Evolutionary conservation across 2,329 filamentous ascomycete species (phyloP).

Genomic region (Alternaria tenuissima): DNA sequence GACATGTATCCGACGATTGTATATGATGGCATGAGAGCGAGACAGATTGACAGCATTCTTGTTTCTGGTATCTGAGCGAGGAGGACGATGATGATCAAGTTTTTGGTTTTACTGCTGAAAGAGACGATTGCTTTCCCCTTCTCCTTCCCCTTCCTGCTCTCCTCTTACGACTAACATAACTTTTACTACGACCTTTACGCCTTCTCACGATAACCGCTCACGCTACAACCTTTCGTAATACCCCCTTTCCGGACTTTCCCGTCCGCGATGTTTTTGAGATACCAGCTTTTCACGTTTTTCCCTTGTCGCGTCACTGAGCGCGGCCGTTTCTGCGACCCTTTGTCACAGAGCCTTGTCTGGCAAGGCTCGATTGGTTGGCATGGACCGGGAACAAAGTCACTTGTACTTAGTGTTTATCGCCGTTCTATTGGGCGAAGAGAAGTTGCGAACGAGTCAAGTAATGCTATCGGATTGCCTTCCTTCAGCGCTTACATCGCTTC

Average conservation of each 20-base stretch:
- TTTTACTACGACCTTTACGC: constrained; percentile 4
- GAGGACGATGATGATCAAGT: constrained; percentile 6
- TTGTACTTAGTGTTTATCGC: constrained; percentile 13
- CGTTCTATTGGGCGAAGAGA: constrained; percentile 18
- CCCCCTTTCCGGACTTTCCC: constrained; percentile 13
- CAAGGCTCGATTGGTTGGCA: constrained; percentile 17
- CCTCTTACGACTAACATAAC: constrained; percentile 7
- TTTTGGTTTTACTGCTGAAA: constrained; percentile 23
- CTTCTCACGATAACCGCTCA: constrained; percentile 3
- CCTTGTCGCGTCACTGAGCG: constrained; percentile 5
- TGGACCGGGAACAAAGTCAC: constrained; percentile 6
- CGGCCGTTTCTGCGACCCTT: constrained; percentile 19
- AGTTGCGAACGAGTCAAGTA: constrained; percentile 12
- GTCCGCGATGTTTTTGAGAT: constrained; percentile 17
- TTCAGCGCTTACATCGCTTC: constrained; percentile 24
- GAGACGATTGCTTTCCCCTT: constrained; percentile 20
- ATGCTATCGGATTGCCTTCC: constrained; percentile 18
- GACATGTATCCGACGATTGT: constrained; percentile 34
- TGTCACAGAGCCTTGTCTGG: constrained; percentile 15
- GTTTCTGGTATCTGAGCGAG: constrained; percentile 1
- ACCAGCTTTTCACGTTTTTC: constrained; percentile 14
- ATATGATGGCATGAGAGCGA: constrained; percentile 24
- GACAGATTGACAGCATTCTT: constrained; percentile 12
- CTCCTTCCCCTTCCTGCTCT: constrained; percentile 1
- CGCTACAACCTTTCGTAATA: constrained; percentile 20